These are phyloP conservation scores for Fallopia convolvulus DNA, from an alignment of 148 eudicot species.

Conservation along the genomic window DNA sequence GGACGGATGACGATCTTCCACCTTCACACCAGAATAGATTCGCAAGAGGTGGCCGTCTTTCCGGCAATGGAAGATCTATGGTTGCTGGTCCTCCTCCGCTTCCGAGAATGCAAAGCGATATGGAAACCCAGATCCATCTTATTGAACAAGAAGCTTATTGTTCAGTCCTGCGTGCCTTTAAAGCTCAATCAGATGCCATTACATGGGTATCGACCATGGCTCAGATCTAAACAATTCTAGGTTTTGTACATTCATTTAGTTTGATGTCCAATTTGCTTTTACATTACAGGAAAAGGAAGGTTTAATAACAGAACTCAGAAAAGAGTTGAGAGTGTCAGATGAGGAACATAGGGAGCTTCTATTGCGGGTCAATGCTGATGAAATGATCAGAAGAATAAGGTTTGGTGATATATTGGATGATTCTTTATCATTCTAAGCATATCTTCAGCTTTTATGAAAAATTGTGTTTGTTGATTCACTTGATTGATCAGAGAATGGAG, in stretches of 20 bases:
- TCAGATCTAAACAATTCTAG: neutral
- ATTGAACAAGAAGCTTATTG: constrained; percentile 87
- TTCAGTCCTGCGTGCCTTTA: constrained; percentile 75
- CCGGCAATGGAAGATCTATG: constrained; percentile 66
- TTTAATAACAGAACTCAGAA: constrained; percentile 82
- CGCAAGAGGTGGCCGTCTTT: constrained; percentile 49
- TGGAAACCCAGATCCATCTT: constrained; percentile 76
- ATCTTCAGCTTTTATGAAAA: neutral
- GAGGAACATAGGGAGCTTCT: constrained; percentile 92
- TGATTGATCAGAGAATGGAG: constrained; percentile 75
- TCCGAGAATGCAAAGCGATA: constrained; percentile 55
- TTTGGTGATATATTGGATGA: constrained; percentile 15
- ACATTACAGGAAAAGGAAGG: constrained; percentile 69
- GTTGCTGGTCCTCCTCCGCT: constrained; percentile 47
- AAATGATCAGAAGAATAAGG: constrained; percentile 78
- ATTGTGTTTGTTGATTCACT: constrained; percentile 15
- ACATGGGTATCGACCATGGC: constrained; percentile 53
- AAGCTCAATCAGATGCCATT: constrained; percentile 88
- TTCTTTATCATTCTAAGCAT: neutral
- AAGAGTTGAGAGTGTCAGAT: constrained; percentile 84
- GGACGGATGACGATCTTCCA: constrained; percentile 90
- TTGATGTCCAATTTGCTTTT: constrained; percentile 3
- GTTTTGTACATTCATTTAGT: constrained; percentile 2
- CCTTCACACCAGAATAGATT: constrained; percentile 82
- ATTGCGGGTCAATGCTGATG: constrained; percentile 71